Conservation (phyloP, 2,329 filamentous ascomycete genomes). For the Sordariomycetes sp. region DNA sequence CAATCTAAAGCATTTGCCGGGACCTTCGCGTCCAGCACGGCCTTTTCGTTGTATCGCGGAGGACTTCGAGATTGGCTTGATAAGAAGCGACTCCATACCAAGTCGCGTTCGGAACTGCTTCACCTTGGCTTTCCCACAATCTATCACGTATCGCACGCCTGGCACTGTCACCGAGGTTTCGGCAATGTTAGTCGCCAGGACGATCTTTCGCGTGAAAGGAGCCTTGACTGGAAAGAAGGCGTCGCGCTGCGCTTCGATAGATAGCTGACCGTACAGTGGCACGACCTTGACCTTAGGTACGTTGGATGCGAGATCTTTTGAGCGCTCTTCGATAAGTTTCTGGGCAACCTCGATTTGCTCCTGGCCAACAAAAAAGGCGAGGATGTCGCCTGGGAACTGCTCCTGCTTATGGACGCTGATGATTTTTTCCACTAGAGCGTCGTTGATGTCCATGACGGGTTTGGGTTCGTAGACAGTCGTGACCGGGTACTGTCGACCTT, state of each 20-base stretch:
- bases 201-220: conserved; percentile 73
- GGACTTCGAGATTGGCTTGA: conserved; percentile 86
- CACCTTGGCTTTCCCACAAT: conserved; percentile 88
- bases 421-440: conserved; percentile 71
- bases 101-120: conserved; percentile 82
- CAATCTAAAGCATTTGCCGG: conserved; percentile 81
- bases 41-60: conserved; percentile 87
- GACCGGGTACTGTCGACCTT: conserved; percentile 83
- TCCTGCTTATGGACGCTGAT: conserved; percentile 83
- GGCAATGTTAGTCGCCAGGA: conserved; percentile 94
- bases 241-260: conserved; percentile 75
- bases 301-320: conserved; percentile 60
- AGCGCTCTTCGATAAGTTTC: conserved; percentile 72
- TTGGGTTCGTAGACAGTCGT: conserved; percentile 64
- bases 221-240: conserved; percentile 71
- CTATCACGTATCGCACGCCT: conserved; percentile 83
- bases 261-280: conserved; percentile 83
- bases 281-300: conserved; percentile 65
- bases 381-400: conserved; percentile 84
- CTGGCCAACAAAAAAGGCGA: conserved; percentile 87
- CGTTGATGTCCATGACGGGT: conserved; percentile 72
- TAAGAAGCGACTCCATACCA: conserved; percentile 81
- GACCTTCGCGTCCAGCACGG: conserved; percentile 84
- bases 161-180: conserved; percentile 96
- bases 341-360: conserved; percentile 84